Evolutionary conservation across 2,329 filamentous ascomycete genomes (phyloP), one percentile per base, ranked within the genome.

Genomic region (Nigrograna mackinnonii): DNA sequence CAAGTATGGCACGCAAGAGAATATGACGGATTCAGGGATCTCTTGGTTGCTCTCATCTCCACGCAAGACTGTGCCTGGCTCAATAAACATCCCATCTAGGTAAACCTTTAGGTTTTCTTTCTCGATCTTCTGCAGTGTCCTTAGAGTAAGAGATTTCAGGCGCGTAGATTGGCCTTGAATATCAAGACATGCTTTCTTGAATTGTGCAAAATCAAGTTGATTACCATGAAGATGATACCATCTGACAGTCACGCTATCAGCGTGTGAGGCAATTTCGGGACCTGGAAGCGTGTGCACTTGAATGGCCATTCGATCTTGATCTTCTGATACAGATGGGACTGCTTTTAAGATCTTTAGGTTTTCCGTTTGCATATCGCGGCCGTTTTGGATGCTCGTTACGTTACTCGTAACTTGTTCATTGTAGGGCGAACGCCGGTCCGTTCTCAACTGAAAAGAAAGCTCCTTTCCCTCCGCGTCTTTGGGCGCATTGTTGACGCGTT

Each of bases 21-120:
- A 66, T 5, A 62, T 65, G 32, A 56, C 57, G 1, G 55, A 57
- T 12, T 52, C 37, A 19, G 54, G 38, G 18, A 60, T 54, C 0
- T 49, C 4, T 26, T 47, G 42, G 6, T 53, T 30, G 6, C 35
- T 46, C 21, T 61, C 57, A 22, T 66, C 62, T 5, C 43, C 59
- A 35, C 62, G 53, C 11, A 66, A 24, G 7, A 66, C 57, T 3
- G 61, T 63, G 6, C 64, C 64, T 6, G 61, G 60, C 35, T 66
- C 60, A n/a, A 66, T 57, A 38, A 62, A 67, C 45, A 57, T 55
- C 5, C 64, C 64, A 6, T 48, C 50, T 3, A 59, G 18, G 18
- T 53, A 61, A 9, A 46, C 36, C 26, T 58, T 61, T 7, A 57
- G 39, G 9, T 55, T 59, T 6, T 64, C 54, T 20, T 49, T 56